phyloP scores from a whole-genome alignment of 2,329 filamentous ascomycete species.

The Samsoniella hepiali region DNA sequence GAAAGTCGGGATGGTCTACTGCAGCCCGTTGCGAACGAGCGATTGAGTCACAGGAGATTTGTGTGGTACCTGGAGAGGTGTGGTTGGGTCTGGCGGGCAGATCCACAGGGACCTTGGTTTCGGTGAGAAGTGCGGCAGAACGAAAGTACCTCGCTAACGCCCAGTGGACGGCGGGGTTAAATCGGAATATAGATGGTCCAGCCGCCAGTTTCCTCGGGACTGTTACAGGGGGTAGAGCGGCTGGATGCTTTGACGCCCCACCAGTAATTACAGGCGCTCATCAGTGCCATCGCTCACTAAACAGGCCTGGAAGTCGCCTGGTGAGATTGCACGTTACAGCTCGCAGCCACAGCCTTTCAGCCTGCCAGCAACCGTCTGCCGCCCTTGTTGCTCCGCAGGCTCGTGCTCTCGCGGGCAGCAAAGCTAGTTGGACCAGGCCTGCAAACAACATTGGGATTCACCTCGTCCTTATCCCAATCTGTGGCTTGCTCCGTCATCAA shows the following conservation, averaged over 20 bases:
- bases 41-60: slow-evolving; percentile 43
- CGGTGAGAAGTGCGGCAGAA: neutral
- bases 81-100: slow-evolving; percentile 12
- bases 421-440: slow-evolving; percentile 9
- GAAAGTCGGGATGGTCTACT: slow-evolving; percentile 2
- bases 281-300: neutral
- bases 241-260: neutral
- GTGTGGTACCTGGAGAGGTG: slow-evolving; percentile 20
- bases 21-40: slow-evolving; percentile 11
- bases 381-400: slow-evolving; percentile 17
- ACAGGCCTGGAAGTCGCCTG: neutral
- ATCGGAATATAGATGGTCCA: slow-evolving; percentile 18
- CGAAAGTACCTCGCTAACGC: slow-evolving; percentile 22
- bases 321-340: neutral
- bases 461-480: neutral
- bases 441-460: slow-evolving; percentile 13
- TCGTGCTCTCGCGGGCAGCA: slow-evolving; percentile 15
- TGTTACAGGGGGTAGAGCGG: slow-evolving; percentile 2
- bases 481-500: slow-evolving; percentile 1
- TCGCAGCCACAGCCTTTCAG: neutral
- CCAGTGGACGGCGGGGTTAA: slow-evolving; percentile 7
- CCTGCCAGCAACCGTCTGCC: neutral
- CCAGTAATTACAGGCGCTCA: neutral
- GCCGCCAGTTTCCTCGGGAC: slow-evolving; percentile 1
- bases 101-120: slow-evolving; percentile 8